Conservation (phyloP, 2,329 filamentous ascomycete species). For the Calonectria hawksworthii region DNA sequence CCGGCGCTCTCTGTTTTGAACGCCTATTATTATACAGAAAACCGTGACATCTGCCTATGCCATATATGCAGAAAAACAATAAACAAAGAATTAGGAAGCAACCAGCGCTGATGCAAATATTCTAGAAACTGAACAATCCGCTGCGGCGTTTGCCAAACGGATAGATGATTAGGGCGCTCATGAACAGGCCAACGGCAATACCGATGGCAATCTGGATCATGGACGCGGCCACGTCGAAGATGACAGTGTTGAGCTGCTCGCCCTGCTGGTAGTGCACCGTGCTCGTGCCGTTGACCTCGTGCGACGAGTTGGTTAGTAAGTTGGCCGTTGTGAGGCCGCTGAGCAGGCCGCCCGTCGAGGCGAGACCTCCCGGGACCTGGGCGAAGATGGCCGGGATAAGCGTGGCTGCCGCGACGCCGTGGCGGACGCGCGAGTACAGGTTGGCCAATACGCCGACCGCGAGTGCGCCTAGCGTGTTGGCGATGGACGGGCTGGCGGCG, state of each 20-base stretch:
- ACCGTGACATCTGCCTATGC: background rate
- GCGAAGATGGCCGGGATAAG: constrained; percentile 64
- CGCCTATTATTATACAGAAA: background rate
- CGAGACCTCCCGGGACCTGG: constrained; percentile 63
- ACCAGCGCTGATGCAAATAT: background rate
- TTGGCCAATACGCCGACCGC: constrained; percentile 84
- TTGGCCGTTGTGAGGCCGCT: constrained; percentile 62
- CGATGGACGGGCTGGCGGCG: constrained; percentile 78
- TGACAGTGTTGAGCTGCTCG: constrained; percentile 51
- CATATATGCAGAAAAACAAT: background rate
- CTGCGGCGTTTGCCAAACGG: constrained; percentile 65
- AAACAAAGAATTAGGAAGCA: background rate
- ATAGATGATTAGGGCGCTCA: constrained; percentile 64
- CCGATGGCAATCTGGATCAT: constrained; percentile 69
- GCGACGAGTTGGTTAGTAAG: constrained; percentile 56
- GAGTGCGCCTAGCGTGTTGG: constrained; percentile 82
- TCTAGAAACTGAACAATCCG: constrained; percentile 63
- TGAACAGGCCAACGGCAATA: constrained; percentile 64
- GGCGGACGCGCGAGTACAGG: constrained; percentile 74
- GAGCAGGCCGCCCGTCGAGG: constrained; percentile 61
- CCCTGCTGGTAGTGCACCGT: constrained; percentile 40
- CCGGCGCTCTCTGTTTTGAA: background rate
- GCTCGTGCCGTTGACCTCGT: constrained; percentile 52
- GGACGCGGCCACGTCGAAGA: constrained; percentile 62
- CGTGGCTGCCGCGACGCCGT: constrained; percentile 64